phyloP scores from a whole-genome alignment of 345 rosid species.

The Euphorbia pulcherrima region DNA sequence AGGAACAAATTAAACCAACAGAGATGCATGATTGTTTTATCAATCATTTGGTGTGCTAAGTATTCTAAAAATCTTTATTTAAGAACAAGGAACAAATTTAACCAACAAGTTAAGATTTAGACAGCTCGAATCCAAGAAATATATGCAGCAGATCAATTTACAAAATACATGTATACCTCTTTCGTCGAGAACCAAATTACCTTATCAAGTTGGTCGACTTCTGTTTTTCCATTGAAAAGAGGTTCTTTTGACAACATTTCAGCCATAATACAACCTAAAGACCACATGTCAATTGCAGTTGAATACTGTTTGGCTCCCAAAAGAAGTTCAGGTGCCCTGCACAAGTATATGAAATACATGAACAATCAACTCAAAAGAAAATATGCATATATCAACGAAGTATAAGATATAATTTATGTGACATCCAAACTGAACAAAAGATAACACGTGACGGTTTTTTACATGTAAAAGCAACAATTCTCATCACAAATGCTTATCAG shows the following conservation, averaged over 20 bases:
- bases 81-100: constrained; percentile 26
- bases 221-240: constrained; percentile 90
- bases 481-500: background rate
- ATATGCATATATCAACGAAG: constrained; percentile 17
- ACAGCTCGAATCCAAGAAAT: background rate
- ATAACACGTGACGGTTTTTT: constrained; percentile 26
- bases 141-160: background rate
- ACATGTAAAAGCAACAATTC: constrained; percentile 61
- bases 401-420: background rate
- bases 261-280: constrained; percentile 98
- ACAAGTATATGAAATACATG: constrained; percentile 15
- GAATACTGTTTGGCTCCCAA: constrained; percentile 93
- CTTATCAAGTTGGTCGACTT: constrained; percentile 98
- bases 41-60: constrained; percentile 97
- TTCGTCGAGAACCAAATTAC: constrained; percentile 34
- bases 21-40: constrained; percentile 94
- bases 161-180: constrained; percentile 16
- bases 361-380: background rate
- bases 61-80: constrained; percentile 69
- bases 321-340: constrained; percentile 98
- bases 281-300: constrained; percentile 99
- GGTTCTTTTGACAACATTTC: constrained; percentile 84
- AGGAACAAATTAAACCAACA: constrained; percentile 37
- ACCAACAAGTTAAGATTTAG: constrained; percentile 21
- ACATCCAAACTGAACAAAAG: background rate